Evolutionary conservation across 169 alveolate species (phyloP), one percentile per base, ranked within the genome.

Genomic region (Plasmodium sp.): DNA sequence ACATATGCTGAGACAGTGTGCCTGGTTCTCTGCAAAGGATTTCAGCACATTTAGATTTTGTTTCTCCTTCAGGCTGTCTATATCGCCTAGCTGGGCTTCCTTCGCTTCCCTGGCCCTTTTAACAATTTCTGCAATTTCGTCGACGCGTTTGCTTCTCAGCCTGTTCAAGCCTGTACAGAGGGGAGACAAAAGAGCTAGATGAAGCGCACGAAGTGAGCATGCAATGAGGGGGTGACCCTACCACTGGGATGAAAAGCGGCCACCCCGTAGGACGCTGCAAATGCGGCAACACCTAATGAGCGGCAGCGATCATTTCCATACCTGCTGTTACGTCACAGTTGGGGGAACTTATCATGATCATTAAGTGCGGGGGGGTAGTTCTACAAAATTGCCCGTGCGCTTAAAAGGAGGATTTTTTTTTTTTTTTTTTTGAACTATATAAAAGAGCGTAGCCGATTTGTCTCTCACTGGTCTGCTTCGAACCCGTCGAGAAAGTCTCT

Each of bases 1-100:
- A 67, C 94, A 90, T 43, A 58, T 62, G 56, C 9, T 81, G 34
- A 74, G 67, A 36, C 94, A 90, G n/a, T 54, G 71, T 0, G 73
- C 83, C n/a, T 90, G 94, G 16, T 45, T 81, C 62, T 90, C 83
- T 41, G 91, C 82, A 48, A 90, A 90, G 27, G 71, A 39, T 80
- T 71, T 27, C 54, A 90, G 16, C 6, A 75, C 67, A 36, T 86
- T 75, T 51, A 86, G 39, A 27, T 86, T 86, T 22, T 90, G 67
- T 56, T 41, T 81, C 51, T 81, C 92, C 39, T 80, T 90, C 12
- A 51, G 4, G 16, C 18, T 81, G 16, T 51, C 81, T 14, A n/a
- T 5, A 31, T 14, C 43, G n/a, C 58, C 48, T 43, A 90, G 48
- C 34, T 58, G 82, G 27, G 71, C 72, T 71, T 83, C 31, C 73